Evolutionary conservation across 129 eudicot genomes (phyloP).

Genomic region (Helianthus tuberosus): DNA sequence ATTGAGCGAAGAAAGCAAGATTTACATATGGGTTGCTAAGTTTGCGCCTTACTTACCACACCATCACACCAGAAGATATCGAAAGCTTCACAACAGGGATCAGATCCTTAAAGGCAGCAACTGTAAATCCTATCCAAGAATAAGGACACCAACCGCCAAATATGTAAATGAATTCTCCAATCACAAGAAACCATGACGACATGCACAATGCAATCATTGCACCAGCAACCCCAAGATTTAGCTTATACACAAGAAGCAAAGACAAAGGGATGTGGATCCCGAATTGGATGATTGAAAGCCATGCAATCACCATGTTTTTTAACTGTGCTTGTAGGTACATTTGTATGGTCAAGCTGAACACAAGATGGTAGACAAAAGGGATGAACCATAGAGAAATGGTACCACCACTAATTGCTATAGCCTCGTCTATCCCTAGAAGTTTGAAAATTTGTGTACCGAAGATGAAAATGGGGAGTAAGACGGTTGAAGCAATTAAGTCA

Average conservation of each 20-base stretch:
- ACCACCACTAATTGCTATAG: constrained; percentile 55
- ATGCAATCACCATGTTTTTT: constrained; percentile 66
- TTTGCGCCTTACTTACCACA: constrained; percentile 52
- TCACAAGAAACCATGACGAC: constrained; percentile 62
- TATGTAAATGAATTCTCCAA: constrained; percentile 62
- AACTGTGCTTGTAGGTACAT: constrained; percentile 79
- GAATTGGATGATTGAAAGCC: constrained; percentile 53
- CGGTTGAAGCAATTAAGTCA: constrained; percentile 50
- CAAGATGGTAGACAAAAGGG: constrained; percentile 59
- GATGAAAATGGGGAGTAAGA: constrained; percentile 60
- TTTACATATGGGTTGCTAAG: neutral
- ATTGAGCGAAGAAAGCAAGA: neutral
- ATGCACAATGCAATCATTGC: constrained; percentile 58
- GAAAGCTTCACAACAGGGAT: constrained; percentile 72
- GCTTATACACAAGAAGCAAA: constrained; percentile 42
- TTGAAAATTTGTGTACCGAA: constrained; percentile 53
- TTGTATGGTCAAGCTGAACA: constrained; percentile 64
- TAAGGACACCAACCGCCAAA: constrained; percentile 81
- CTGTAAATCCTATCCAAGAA: constrained; percentile 72
- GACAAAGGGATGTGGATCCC: constrained; percentile 57
- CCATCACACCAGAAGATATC: constrained; percentile 85
- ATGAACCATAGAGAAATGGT: constrained; percentile 67
- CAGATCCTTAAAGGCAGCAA: constrained; percentile 65
- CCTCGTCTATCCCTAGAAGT: constrained; percentile 54
- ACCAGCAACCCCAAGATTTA: constrained; percentile 54